A percentile compares a stretch with the other conserved stretches of the same genome.
Conservation (phyloP, 805 yeast species). For the Candida mattraensis region DNA sequence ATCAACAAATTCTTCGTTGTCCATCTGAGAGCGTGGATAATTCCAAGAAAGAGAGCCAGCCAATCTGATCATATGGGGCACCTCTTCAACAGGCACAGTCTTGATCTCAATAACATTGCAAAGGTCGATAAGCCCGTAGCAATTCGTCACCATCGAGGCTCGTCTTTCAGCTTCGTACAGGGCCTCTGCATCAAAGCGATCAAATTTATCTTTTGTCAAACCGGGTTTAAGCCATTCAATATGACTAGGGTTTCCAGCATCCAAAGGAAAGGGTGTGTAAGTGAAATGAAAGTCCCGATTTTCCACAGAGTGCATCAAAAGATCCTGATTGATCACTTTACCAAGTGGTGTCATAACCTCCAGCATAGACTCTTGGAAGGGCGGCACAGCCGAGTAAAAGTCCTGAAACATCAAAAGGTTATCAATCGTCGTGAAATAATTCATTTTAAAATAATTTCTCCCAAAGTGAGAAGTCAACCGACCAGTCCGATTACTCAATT, state of each 20-base stretch:
- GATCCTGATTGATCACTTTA: slow-evolving; percentile 27
- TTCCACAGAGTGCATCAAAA: slow-evolving; percentile 20
- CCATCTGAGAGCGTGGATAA: slow-evolving; percentile 15
- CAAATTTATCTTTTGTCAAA: slow-evolving; percentile 40
- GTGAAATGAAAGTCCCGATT: slow-evolving; percentile 40
- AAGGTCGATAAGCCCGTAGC: slow-evolving; percentile 65
- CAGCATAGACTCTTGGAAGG: slow-evolving; percentile 34
- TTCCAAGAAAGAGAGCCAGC: slow-evolving; percentile 36
- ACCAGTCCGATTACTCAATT: slow-evolving; percentile 54
- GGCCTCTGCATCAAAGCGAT: slow-evolving; percentile 54
- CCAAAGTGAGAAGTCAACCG: slow-evolving; percentile 25
- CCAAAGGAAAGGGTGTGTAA: slow-evolving; percentile 55
- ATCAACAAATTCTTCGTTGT: slow-evolving; percentile 35
- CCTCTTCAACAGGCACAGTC: slow-evolving; percentile 29
- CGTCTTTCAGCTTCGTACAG: slow-evolving; percentile 66
- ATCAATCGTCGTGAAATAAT: slow-evolving; percentile 64
- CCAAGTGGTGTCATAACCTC: slow-evolving; percentile 37
- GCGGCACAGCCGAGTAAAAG: slow-evolving; percentile 61
- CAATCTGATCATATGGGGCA: slow-evolving; percentile 27
- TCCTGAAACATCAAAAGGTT: slow-evolving; percentile 59
- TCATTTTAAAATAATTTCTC: slow-evolving; percentile 47
- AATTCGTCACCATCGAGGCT: slow-evolving; percentile 50
- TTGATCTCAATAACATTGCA: slow-evolving; percentile 43
- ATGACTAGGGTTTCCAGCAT: slow-evolving; percentile 47
- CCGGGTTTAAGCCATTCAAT: slow-evolving; percentile 60